Evolutionary conservation across 2,329 filamentous ascomycete species (phyloP), one percentile per base, ranked within the genome.

Genomic region (Pseudogymnoascus sp.): DNA sequence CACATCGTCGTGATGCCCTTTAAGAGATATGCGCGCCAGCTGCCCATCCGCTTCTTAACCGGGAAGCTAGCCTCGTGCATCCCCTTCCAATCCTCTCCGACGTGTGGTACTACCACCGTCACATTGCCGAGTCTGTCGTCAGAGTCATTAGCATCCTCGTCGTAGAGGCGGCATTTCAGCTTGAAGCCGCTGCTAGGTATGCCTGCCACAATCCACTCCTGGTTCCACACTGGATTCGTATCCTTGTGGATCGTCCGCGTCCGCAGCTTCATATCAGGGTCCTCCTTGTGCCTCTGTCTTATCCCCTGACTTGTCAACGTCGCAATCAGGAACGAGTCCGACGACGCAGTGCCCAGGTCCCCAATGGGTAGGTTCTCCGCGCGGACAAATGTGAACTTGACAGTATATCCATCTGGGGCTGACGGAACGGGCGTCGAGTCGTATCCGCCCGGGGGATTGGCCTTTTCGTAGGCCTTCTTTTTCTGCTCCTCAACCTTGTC

Each of bases 121-220:
- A 91, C 90, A 70, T 94, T 95, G 9, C 93, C 93, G 19, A 97
- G 81, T 25, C 91, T 83, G 75, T 97, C 93, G 71, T 97, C 89
- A 67, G 89, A 85, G 72, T 97, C 90, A 1, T 87, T 84, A 35
- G 87, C 85, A 75, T 97, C 93, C 73, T 97, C 93, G 70, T 97
- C 93, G 75, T 92, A 95, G 16, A 97, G 76, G 61, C 90, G 84
- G 65, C 90, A 91, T 73, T 96, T 96, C 68, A 97, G 81, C 62
- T 81, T 83, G 76, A 96, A 96, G 3, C 92, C 92, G 0, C 83
- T 84, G 0, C 86, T 79, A 0, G 93, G 92, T 1, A 97, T 82
- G 68, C 96, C 95, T 64, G 90, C 91, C 23, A 97, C 88, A 22
- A 91, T 81, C 93, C 93, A 97, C 64, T 91, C 83, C 38, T 87